These are phyloP conservation scores for Globisporangium apiculatum DNA, from an alignment of 352 stramenopile species.

Conservation along the genomic window DNA sequence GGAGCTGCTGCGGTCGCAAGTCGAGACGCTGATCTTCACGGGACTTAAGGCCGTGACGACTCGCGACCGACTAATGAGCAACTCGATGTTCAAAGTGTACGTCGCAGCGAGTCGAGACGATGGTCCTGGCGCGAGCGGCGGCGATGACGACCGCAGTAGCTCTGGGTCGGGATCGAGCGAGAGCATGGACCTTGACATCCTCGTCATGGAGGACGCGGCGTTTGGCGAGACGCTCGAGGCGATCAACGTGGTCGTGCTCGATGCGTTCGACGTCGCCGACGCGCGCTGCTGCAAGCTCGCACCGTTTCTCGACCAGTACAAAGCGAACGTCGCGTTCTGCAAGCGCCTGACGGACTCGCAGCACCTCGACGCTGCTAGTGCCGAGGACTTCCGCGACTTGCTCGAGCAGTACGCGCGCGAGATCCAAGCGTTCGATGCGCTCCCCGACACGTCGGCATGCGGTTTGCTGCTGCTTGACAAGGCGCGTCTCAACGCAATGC, in stretches of 20 bases:
- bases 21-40: slow-evolving; percentile 65
- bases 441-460: slow-evolving; percentile 37
- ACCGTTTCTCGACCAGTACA: slow-evolving; percentile 69
- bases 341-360: slow-evolving; percentile 25
- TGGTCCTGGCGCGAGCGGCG: slow-evolving; percentile 22
- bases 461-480: slow-evolving; percentile 58
- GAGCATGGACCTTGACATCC: slow-evolving; percentile 64
- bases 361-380: slow-evolving; percentile 16
- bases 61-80: slow-evolving; percentile 49
- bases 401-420: slow-evolving; percentile 62
- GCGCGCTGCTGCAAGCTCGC: slow-evolving; percentile 53
- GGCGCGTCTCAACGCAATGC: slow-evolving; percentile 34
- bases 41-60: slow-evolving; percentile 61
- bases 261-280: slow-evolving; percentile 43
- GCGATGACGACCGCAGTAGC: slow-evolving; percentile 26
- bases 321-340: slow-evolving; percentile 64
- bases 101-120: slow-evolving; percentile 50
- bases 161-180: slow-evolving; percentile 26
- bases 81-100: slow-evolving; percentile 62
- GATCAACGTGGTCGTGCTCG: slow-evolving; percentile 41
- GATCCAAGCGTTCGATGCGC: slow-evolving; percentile 39
- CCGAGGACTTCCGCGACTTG: slow-evolving; percentile 55
- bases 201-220: slow-evolving; percentile 64
- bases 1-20: slow-evolving; percentile 51
- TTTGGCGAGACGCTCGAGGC: slow-evolving; percentile 55